Conservation (phyloP, 306 rosid genomes). For the Calophaca sinica region DNA sequence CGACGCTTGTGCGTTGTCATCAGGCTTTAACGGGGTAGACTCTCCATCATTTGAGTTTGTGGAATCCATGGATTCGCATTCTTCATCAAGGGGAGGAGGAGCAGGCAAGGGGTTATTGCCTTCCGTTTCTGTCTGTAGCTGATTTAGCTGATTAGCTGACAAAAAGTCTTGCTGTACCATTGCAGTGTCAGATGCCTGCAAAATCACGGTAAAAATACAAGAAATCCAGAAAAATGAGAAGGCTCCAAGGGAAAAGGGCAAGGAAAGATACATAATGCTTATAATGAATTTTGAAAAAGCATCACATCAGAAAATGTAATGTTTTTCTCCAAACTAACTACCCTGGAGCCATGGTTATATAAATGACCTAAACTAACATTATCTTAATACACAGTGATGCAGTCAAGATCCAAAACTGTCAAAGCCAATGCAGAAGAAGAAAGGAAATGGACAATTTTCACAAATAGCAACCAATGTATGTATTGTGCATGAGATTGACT, state of each 20-base stretch:
- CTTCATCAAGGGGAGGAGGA: slow-evolving; percentile 85
- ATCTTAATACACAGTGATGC: neutral
- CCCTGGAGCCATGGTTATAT: neutral
- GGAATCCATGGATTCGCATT: slow-evolving; percentile 95
- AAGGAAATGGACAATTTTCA: slow-evolving; percentile 19
- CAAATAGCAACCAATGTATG: slow-evolving; percentile 7
- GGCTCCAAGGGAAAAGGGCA: neutral
- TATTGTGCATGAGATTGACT: neutral
- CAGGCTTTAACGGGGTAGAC: slow-evolving; percentile 56
- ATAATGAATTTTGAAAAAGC: slow-evolving; percentile 8
- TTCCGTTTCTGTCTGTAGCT: slow-evolving; percentile 59
- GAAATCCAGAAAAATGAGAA: slow-evolving; percentile 33
- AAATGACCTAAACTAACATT: slow-evolving; percentile 8
- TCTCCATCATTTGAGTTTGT: slow-evolving; percentile 93
- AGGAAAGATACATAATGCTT: neutral
- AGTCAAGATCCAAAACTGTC: slow-evolving; percentile 19
- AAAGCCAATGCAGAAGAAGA: slow-evolving; percentile 21
- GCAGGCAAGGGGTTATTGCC: slow-evolving; percentile 74
- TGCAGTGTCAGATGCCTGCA: slow-evolving; percentile 72
- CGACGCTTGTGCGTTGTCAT: slow-evolving; percentile 41
- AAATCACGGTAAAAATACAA: slow-evolving; percentile 31
- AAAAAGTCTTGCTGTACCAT: slow-evolving; percentile 74
- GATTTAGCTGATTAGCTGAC: slow-evolving; percentile 53
- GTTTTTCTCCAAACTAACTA: slow-evolving; percentile 18
- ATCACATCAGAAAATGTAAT: slow-evolving; percentile 25